Conservation (phyloP, 805 yeast species). For the Candida michaelii region DNA sequence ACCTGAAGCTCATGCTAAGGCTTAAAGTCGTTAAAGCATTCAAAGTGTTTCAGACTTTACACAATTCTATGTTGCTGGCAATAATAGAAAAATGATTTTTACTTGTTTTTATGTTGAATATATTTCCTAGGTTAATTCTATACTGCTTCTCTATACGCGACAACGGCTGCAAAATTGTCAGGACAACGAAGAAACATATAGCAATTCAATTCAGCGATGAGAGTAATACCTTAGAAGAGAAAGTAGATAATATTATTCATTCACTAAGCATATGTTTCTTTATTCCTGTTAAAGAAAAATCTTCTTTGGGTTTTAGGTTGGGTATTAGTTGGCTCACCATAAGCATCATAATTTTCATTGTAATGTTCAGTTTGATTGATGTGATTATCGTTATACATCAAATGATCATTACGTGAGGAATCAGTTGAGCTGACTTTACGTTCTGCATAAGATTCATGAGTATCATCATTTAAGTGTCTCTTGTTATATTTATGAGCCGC, state of each 20-base stretch:
- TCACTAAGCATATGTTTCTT: slow-evolving; percentile 1
- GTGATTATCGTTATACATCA: slow-evolving; percentile 9
- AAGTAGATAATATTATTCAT: no score
- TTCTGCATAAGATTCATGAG: slow-evolving; percentile 14
- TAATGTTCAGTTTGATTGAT: not conserved
- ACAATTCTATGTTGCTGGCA: not conserved
- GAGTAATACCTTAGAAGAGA: no score
- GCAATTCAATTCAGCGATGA: no score
- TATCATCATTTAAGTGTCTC: slow-evolving; percentile 6
- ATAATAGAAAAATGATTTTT: not conserved
- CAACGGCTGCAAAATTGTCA: no score
- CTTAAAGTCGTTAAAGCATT: no score
- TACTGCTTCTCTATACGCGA: not conserved
- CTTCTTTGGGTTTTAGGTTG: slow-evolving; percentile 7
- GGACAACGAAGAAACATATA: no score
- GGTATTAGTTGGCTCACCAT: not conserved
- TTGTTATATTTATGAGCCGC: slow-evolving; percentile 11
- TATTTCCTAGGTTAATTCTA: not conserved
- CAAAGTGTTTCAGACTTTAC: slow-evolving; percentile 7
- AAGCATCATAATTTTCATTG: slow-evolving; percentile 2
- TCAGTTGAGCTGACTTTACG: slow-evolving; percentile 11
- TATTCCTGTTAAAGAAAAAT: slow-evolving; percentile 8
- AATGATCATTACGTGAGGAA: slow-evolving; percentile 11
- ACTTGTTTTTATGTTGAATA: not conserved
- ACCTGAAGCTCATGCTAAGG: slow-evolving; percentile 8